Evolutionary conservation across 257 asterid genomes (phyloP), one percentile per base, ranked within the genome.

Genomic region (Gynochthodes officinalis): DNA sequence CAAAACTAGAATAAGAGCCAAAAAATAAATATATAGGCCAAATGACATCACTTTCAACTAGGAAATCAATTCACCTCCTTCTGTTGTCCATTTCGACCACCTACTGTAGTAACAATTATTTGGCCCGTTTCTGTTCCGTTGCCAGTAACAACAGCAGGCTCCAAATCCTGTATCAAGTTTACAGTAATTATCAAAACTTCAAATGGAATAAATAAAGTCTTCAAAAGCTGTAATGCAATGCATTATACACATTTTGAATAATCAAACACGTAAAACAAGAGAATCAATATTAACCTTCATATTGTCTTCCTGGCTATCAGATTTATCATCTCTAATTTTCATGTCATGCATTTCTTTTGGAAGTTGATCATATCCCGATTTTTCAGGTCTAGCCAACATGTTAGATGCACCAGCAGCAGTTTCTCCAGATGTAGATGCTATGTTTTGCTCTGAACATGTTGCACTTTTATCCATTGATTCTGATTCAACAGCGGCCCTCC

Each of bases 121-220:
- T 88, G 96, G 52, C 99, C 99, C 12, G 98, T 78, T 85, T 94
- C 98, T 27, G 98, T 85, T 71, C 96, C 97, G 3, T 76, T 86
- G 62, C 97, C 93, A 62, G 89, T 87, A 73, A 94, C 89, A 57
- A 94, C 84, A 18, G 88, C 71, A 46, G 97, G 96, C 78, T 91
- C 98, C 81, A 82, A 68, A 71, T 88, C 96, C 96, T 91, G 76
- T n/a, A 69, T 27, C 21, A 64, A 35, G 75, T 21, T 48, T 54
- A 4, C 55, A 60, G 61, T 8, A n/a, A 37, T 46, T 23, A 66
- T 13, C 30, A 39, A 46, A 61, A 21, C 18, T 72, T 10, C 49
- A 58, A 23, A 59, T 21, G 39, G 43, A 63, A 39, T 30, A 52
- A 46, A 25, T 60, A 7, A 67, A 37, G 33, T 27, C 53, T 35